Evolutionary conservation across 805 yeast genomes (phyloP).

Genomic region (Ogataea salicorniae): DNA sequence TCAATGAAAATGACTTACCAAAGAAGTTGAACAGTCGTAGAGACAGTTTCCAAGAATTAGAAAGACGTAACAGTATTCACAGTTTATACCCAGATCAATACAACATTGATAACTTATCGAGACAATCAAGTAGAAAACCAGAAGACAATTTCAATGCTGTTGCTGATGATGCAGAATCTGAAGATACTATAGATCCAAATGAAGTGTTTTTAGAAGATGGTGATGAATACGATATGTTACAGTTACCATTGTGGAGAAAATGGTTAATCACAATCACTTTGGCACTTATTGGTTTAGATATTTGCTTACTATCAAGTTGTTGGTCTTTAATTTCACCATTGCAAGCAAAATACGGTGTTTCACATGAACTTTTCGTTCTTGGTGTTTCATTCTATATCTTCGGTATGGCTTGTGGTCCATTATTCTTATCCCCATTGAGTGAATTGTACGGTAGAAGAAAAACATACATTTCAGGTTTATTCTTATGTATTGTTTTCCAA

Average conservation of each 20-base stretch:
- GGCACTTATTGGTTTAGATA: slow-evolving; percentile 51
- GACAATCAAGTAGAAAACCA: slow-evolving; percentile 2
- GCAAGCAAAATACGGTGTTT: slow-evolving; percentile 43
- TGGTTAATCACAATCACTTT: slow-evolving; percentile 52
- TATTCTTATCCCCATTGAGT: slow-evolving; percentile 54
- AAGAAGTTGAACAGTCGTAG: not conserved
- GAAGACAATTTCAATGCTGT: not conserved
- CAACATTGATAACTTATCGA: slow-evolving; percentile 8
- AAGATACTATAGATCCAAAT: slow-evolving; percentile 5
- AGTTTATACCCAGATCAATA: slow-evolving; percentile 20
- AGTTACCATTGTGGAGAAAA: slow-evolving; percentile 42
- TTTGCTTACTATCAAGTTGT: slow-evolving; percentile 65
- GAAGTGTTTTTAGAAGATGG: slow-evolving; percentile 17
- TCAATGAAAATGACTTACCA: not conserved
- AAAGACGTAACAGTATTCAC: slow-evolving; percentile 9
- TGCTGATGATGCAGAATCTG: not conserved
- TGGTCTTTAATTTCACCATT: slow-evolving; percentile 59
- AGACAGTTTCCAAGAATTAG: slow-evolving; percentile 2
- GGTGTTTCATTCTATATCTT: slow-evolving; percentile 53
- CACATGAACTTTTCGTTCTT: slow-evolving; percentile 56
- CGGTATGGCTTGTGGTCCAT: slow-evolving; percentile 62
- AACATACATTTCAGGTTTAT: slow-evolving; percentile 45
- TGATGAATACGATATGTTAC: slow-evolving; percentile 13
- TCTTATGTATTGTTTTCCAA: slow-evolving; percentile 43
- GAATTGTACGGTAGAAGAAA: slow-evolving; percentile 54